Evolutionary conservation across 2,329 filamentous ascomycete genomes (phyloP).

Genomic region (Calonectria honghensis): DNA sequence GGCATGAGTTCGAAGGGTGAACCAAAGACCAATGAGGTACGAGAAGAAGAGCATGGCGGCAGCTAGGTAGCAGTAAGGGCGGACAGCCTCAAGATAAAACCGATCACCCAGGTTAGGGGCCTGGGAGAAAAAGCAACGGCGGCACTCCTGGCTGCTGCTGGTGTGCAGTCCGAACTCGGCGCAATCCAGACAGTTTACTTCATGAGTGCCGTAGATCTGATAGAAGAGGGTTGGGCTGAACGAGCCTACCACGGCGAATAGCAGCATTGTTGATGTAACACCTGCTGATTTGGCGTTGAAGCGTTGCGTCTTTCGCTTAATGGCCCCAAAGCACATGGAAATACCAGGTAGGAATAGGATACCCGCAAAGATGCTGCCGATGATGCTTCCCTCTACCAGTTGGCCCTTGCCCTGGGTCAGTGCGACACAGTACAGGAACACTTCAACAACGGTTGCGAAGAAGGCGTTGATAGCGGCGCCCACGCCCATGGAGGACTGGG

Average conservation of each 20-base stretch:
- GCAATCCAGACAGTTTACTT: slow-evolving; percentile 87
- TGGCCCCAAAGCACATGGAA: slow-evolving; percentile 98
- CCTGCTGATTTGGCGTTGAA: slow-evolving; percentile 98
- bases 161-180: slow-evolving; percentile 66
- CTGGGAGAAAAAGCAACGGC: slow-evolving; percentile 95
- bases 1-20: slow-evolving; percentile 95
- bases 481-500: slow-evolving; percentile 98
- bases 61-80: slow-evolving; percentile 94
- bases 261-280: slow-evolving; percentile 97
- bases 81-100: slow-evolving; percentile 93
- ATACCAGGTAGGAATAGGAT: slow-evolving; percentile 94
- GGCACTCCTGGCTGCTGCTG: slow-evolving; percentile 82
- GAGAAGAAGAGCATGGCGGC: slow-evolving; percentile 91
- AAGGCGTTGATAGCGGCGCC: slow-evolving; percentile 98
- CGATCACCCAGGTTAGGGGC: slow-evolving; percentile 87
- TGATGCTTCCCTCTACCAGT: slow-evolving; percentile 96
- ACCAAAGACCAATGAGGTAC: slow-evolving; percentile 95
- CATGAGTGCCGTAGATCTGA: slow-evolving; percentile 98
- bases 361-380: slow-evolving; percentile 98
- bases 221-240: slow-evolving; percentile 98
- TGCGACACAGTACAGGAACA: slow-evolving; percentile 97
- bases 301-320: slow-evolving; percentile 97
- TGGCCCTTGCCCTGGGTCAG: slow-evolving; percentile 93
- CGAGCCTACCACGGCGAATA: slow-evolving; percentile 96
- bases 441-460: slow-evolving; percentile 97